Conservation (phyloP, 2,329 filamentous ascomycete genomes). For the Podosphaera xanthii region DNA sequence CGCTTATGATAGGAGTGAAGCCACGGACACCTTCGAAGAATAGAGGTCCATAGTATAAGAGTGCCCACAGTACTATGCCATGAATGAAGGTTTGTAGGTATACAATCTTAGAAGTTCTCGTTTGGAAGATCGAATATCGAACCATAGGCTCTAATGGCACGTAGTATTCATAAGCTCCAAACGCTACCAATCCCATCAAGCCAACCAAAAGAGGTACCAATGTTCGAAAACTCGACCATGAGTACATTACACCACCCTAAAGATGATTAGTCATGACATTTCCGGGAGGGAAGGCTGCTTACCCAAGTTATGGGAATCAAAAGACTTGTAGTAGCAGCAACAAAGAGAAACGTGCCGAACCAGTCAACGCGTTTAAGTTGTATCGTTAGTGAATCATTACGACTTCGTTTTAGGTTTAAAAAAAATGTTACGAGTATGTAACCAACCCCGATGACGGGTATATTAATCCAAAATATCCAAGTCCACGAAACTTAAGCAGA, state of each 20-base stretch:
- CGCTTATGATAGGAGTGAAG: constrained; percentile 26
- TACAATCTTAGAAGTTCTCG: background rate
- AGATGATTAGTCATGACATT: background rate
- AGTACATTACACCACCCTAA: constrained; percentile 19
- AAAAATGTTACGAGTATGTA: constrained; percentile 9
- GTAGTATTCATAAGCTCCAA: constrained; percentile 19
- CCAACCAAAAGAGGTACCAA: constrained; percentile 24
- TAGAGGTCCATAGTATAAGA: constrained; percentile 28
- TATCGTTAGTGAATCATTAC: constrained; percentile 1
- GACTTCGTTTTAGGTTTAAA: constrained; percentile 7
- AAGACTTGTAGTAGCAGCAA: constrained; percentile 32
- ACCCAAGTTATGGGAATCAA: constrained; percentile 36
- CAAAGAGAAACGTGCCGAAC: constrained; percentile 35
- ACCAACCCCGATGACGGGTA: constrained; percentile 10
- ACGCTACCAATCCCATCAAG: constrained; percentile 17
- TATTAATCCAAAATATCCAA: constrained; percentile 35
- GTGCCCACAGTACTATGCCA: constrained; percentile 29
- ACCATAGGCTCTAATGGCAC: constrained; percentile 15
- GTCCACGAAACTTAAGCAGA: constrained; percentile 23
- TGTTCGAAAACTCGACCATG: constrained; percentile 21
- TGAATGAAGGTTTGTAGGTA: constrained; percentile 26
- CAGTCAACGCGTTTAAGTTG: constrained; percentile 33
- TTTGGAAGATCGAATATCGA: constrained; percentile 19
- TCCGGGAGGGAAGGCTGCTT: background rate
- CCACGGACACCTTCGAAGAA: constrained; percentile 27